These are phyloP conservation scores for Pleurotus sapidus DNA, from an alignment of 768 basidiomycete species.

Conservation along the genomic window DNA sequence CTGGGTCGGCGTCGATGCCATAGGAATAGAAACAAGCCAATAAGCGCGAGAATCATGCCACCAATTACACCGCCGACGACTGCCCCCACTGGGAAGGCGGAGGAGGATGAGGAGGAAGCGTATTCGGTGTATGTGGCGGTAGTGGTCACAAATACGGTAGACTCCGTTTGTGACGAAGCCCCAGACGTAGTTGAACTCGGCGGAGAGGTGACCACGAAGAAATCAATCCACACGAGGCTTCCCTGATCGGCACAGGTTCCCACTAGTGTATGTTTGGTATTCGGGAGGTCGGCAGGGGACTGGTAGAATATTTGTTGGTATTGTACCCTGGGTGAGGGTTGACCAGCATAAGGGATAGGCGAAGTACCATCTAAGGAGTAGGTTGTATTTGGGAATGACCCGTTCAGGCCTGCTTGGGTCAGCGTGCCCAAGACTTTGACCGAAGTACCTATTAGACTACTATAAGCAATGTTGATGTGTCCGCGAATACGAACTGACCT, in stretches of 20 bases:
- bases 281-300: not conserved
- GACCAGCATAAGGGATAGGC: not conserved
- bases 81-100: not conserved
- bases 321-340: not conserved
- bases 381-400: not conserved
- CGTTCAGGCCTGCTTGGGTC: not conserved
- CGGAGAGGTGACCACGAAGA: conserved; percentile 1
- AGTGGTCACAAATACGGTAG: not conserved
- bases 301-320: conserved; percentile 8
- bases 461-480: not conserved
- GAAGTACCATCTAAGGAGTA: not conserved
- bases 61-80: not conserved
- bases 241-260: not conserved
- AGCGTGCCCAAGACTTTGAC: not conserved
- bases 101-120: not conserved
- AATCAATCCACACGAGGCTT: not conserved
- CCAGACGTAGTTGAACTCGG: not conserved
- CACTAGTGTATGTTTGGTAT: not conserved
- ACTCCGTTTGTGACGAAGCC: not conserved
- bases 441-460: not conserved
- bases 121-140: not conserved
- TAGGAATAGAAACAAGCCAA: not conserved
- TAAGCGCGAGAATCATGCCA: not conserved
- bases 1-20: not conserved
- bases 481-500: not conserved